A percentile compares a stretch with the other conserved stretches of the same genome.
These are phyloP conservation scores for Vitis amurensis DNA, from an alignment of 164 flowering plant species.

Conservation along the genomic window DNA sequence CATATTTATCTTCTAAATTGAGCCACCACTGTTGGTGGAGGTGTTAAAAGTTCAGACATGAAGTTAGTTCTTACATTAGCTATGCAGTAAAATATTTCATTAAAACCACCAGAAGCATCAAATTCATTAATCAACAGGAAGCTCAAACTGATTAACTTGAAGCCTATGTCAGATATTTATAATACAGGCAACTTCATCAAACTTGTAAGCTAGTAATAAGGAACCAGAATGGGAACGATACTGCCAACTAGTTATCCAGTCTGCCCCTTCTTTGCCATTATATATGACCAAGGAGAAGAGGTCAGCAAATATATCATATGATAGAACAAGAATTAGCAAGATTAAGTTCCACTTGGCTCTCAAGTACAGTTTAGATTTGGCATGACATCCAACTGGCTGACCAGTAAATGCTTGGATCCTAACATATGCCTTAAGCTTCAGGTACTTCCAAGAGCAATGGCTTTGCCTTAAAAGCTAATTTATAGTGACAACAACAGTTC, in stretches of 20 bases:
- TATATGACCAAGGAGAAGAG: neutral
- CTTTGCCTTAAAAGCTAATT: neutral
- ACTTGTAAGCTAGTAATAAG: too few species aligned
- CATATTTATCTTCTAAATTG: neutral
- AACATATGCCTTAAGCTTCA: neutral
- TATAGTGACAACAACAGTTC: neutral
- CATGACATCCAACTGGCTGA: too few species aligned
- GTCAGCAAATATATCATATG: neutral
- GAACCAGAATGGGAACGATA: too few species aligned
- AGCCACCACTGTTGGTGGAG: neutral
- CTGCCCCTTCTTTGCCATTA: neutral
- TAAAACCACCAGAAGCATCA: neutral
- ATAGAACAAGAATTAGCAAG: neutral
- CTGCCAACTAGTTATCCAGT: neutral
- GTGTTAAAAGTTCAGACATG: neutral
- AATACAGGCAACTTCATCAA: neutral
- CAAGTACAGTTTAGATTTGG: too few species aligned
- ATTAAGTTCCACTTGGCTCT: too few species aligned
- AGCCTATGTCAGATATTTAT: neutral
- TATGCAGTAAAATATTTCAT: neutral
- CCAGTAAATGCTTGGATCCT: too few species aligned
- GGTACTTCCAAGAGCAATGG: neutral
- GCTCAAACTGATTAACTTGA: neutral
- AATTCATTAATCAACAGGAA: neutral
- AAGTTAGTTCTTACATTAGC: neutral